Conservation (phyloP, 1,284 basidiomycete species). For the Cerioporus squamosus region DNA sequence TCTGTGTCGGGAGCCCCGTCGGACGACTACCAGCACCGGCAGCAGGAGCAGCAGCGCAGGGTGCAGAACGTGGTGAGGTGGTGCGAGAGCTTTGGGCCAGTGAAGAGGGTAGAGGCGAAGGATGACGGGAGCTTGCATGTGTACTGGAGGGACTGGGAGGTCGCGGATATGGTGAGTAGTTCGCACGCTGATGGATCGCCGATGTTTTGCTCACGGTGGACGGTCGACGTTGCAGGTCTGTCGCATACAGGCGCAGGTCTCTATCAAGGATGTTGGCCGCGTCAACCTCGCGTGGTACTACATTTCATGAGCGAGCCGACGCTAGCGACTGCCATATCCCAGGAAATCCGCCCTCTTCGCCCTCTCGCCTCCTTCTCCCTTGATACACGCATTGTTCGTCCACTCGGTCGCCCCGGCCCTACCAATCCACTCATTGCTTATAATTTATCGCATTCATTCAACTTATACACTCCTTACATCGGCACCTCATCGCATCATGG, state of each 20-base stretch:
- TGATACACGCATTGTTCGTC: not conserved
- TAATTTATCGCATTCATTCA: conserved; percentile 11
- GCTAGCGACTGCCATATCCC: not conserved
- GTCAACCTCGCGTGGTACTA: conserved; percentile 36
- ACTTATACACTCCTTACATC: conserved; percentile 18
- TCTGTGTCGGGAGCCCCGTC: not conserved
- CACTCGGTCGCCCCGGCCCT: not conserved
- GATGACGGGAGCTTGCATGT: conserved; percentile 35
- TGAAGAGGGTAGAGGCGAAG: conserved; percentile 32
- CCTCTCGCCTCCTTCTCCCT: not conserved
- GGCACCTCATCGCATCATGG: not conserved
- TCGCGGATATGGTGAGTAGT: conserved; percentile 34
- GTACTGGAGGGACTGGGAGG: conserved; percentile 36
- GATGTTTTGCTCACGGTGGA: conserved; percentile 2
- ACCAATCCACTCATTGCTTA: conserved; percentile 2
- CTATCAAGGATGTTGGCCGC: conserved; percentile 35
- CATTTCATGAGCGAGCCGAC: conserved; percentile 21
- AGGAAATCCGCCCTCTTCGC: not conserved
- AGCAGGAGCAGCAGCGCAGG: conserved; percentile 22
- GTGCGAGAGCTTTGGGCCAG: conserved; percentile 35
- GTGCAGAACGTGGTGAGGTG: conserved; percentile 31
- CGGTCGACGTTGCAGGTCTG: conserved; percentile 27
- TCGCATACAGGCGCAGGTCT: conserved; percentile 34
- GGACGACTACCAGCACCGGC: conserved; percentile 19
- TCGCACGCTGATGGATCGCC: not conserved